A percentile compares a stretch with the other conserved stretches of the same genome.
phyloP scores from a whole-genome alignment of 1,284 basidiomycete species.

The Anthracocystis walkeri region DNA sequence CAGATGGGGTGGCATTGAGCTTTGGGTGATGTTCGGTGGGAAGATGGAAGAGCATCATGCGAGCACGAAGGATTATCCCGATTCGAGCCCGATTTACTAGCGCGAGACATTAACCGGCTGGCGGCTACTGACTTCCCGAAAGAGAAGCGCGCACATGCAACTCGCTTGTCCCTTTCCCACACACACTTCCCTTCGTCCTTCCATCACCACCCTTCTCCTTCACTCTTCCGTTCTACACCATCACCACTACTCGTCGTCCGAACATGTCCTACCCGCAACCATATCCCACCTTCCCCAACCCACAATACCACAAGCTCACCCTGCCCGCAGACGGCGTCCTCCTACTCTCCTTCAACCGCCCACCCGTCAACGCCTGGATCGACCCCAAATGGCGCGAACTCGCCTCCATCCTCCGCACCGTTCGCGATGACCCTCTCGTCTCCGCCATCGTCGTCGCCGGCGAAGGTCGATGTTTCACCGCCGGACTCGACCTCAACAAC shows the following conservation, averaged over 20 bases:
- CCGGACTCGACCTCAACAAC: constrained; percentile 65
- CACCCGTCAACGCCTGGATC: constrained; percentile 65
- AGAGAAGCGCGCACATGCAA: neutral
- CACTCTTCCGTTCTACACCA: too few relatives aligned
- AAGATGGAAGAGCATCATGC: too few relatives aligned
- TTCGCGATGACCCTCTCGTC: constrained; percentile 61
- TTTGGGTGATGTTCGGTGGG: neutral
- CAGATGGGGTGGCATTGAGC: neutral
- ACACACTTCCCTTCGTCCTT: neutral
- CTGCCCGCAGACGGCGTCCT: constrained; percentile 58
- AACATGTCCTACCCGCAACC: constrained; percentile 50
- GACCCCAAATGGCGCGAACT: constrained; percentile 65
- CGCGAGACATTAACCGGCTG: neutral
- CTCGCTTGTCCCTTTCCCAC: neutral
- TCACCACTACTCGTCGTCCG: neutral
- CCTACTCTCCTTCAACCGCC: constrained; percentile 60
- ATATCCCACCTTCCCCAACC: constrained; percentile 33
- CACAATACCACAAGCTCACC: constrained; percentile 58
- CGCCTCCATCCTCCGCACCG: constrained; percentile 52
- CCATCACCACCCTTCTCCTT: neutral
- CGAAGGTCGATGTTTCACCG: constrained; percentile 67
- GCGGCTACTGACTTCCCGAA: neutral
- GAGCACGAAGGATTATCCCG: neutral
- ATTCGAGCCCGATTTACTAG: neutral
- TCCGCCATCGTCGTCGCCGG: constrained; percentile 64